Base-by-base conservation (phyloP, 352 stramenopile genomes). In the Phytophthora citrophthora region DNA sequence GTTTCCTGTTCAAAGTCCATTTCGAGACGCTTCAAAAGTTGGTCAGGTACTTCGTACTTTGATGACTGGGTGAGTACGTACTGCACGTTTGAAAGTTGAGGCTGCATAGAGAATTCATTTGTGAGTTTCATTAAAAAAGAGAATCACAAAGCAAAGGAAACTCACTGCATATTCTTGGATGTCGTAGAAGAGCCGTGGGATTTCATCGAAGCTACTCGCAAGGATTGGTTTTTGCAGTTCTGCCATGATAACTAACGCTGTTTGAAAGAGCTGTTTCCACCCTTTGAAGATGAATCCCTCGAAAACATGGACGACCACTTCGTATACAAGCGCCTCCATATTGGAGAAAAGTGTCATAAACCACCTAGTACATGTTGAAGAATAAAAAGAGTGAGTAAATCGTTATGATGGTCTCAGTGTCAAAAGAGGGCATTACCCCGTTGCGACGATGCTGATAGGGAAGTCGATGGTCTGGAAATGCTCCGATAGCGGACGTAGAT, bases 271-370 rank as follows among this genome's bases (percentile, higher is more conserved):
- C 20, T 88, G 74, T 13, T 89, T 91, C 85, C 85, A 93, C 1
- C 85, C 85, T 13, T 71, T 75, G n/a, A 85, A 63, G n/a, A 89
- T 36, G 52, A 93, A 91, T 0, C 79, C 76, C 43, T 91, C 83
- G 5, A 90, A 77, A 11, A 88, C 76, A 13, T 76, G 79, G 12
- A 91, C 54, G n/a, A 81, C 63, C 32, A 82, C 68, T 32, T 88
- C 79, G 55, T 86, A 83, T 12, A 74, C 77, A 3, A 93, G 71
- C 13, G 76, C 76, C 32, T 93, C 84, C 79, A 91, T 88, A 57
- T 83, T 93, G 31, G 74, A 80, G 41, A 91, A 91, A 13, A 93
- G 76, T 24, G 85, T 91, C 81, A 93, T 88, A 70, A 93, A 90
- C 85, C 85, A 93, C 32, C 82, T 93, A 59, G 10, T 2, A 15